A percentile compares a stretch with the other conserved stretches of the same genome.
Evolutionary conservation across 768 basidiomycete genomes (phyloP).

Genomic region (Collybia mongolica): DNA sequence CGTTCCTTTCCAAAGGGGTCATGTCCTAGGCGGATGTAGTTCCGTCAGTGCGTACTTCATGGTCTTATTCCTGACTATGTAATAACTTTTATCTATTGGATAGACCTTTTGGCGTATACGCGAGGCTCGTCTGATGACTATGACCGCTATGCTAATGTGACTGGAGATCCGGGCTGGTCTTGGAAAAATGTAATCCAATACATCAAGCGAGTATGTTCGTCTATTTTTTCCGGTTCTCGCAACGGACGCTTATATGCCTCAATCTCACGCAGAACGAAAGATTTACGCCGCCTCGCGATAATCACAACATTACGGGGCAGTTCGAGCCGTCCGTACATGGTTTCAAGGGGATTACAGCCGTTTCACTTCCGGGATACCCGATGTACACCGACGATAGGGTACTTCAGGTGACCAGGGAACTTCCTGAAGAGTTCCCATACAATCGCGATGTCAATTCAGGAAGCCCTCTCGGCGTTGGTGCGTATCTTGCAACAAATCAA

Average conservation of each 20-base stretch:
- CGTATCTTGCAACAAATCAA: constrained; percentile 3
- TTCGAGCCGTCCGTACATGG: constrained; percentile 24
- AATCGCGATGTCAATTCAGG: constrained; percentile 29
- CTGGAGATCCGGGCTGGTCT: constrained; percentile 16
- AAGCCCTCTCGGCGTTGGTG: constrained; percentile 27
- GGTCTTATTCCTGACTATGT: not conserved
- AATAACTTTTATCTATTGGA: not conserved
- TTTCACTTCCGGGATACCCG: constrained; percentile 19
- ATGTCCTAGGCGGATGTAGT: constrained; percentile 26
- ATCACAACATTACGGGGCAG: constrained; percentile 25
- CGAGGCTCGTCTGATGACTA: constrained; percentile 24
- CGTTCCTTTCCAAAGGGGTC: constrained; percentile 23
- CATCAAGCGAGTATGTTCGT: constrained; percentile 11
- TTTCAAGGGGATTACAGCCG: constrained; percentile 18
- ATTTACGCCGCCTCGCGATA: constrained; percentile 23
- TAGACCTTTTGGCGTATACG: constrained; percentile 22
- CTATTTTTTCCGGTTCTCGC: not conserved
- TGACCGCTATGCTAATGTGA: constrained; percentile 18
- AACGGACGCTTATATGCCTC: not conserved
- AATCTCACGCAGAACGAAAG: constrained; percentile 21
- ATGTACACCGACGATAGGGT: constrained; percentile 18
- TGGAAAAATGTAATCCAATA: constrained; percentile 21
- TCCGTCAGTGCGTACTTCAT: constrained; percentile 21
- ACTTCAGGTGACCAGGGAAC: constrained; percentile 20
- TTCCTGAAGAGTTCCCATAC: constrained; percentile 16